These are phyloP conservation scores for Metschnikowia aberdeeniae DNA, from an alignment of 805 yeast genomes.

Conservation along the genomic window DNA sequence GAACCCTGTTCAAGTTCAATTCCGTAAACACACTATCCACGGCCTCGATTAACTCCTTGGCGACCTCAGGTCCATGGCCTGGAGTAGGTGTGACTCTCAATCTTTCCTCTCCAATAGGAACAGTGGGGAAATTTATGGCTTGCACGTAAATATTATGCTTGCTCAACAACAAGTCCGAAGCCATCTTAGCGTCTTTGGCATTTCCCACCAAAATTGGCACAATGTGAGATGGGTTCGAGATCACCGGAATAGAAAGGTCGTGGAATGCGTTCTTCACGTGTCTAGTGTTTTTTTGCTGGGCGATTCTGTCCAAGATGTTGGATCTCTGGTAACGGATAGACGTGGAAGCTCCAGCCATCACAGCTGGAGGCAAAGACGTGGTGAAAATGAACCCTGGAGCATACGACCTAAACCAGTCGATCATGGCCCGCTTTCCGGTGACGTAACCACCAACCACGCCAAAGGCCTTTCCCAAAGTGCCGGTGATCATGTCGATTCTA, in stretches of 20 bases:
- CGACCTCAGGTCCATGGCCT: constrained; percentile 76
- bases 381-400: constrained; percentile 98
- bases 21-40: constrained; percentile 77
- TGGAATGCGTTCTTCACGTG: constrained; percentile 75
- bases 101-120: constrained; percentile 92
- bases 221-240: constrained; percentile 96
- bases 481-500: constrained; percentile 93
- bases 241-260: constrained; percentile 81
- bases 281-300: constrained; percentile 80
- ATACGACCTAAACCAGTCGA: constrained; percentile 94
- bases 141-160: constrained; percentile 90
- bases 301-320: constrained; percentile 70
- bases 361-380: constrained; percentile 94
- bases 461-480: constrained; percentile 94
- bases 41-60: constrained; percentile 73
- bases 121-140: constrained; percentile 98
- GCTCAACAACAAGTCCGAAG: constrained; percentile 83
- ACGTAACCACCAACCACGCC: constrained; percentile 98
- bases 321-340: constrained; percentile 83
- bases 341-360: constrained; percentile 91
- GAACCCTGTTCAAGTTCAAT: constrained; percentile 66
- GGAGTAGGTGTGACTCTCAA: constrained; percentile 99
- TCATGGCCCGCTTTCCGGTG: constrained; percentile 76
- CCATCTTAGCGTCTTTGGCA: constrained; percentile 86
- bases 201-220: constrained; percentile 94